These are phyloP conservation scores for Chrysosporium keratinophilum DNA, from an alignment of 2,329 filamentous ascomycete species.

Conservation along the genomic window DNA sequence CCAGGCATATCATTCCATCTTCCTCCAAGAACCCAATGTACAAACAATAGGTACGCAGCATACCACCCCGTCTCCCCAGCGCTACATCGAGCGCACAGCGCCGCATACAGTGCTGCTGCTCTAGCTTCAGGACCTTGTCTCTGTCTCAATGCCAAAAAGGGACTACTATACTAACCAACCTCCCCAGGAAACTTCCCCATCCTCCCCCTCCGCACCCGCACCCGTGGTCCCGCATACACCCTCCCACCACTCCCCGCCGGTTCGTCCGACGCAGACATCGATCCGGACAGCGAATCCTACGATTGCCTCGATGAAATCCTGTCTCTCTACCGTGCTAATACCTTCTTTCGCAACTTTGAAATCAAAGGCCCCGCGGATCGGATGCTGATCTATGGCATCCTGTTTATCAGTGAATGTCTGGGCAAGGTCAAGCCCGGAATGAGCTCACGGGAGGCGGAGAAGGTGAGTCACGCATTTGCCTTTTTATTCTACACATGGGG, in stretches of 20 bases:
- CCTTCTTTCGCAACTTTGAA: constrained; percentile 98
- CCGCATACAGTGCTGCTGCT: not conserved
- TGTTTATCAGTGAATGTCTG: constrained; percentile 86
- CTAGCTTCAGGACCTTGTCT: not conserved
- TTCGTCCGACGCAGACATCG: constrained; percentile 43
- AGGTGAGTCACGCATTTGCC: constrained; percentile 33
- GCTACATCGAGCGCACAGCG: not conserved
- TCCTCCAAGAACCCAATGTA: constrained; percentile 67
- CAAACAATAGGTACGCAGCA: constrained; percentile 49
- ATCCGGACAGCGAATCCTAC: constrained; percentile 85
- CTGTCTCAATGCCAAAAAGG: too few species aligned
- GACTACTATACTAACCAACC: not conserved
- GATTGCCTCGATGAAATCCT: constrained; percentile 93
- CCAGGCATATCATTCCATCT: constrained; percentile 96
- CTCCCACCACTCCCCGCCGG: constrained; percentile 57
- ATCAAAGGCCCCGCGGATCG: constrained; percentile 93
- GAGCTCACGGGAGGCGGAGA: constrained; percentile 54
- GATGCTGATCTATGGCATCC: constrained; percentile 89
- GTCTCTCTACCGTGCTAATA: constrained; percentile 89
- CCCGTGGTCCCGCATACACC: constrained; percentile 85
- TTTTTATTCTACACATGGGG: not conserved
- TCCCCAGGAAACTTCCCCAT: constrained; percentile 78
- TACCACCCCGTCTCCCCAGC: not conserved
- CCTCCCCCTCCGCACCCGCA: constrained; percentile 86
- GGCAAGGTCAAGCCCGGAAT: constrained; percentile 72